Evolutionary conservation across 306 rosid species (phyloP), one percentile per base, ranked within the genome.

Genomic region (Biancaea sappan): DNA sequence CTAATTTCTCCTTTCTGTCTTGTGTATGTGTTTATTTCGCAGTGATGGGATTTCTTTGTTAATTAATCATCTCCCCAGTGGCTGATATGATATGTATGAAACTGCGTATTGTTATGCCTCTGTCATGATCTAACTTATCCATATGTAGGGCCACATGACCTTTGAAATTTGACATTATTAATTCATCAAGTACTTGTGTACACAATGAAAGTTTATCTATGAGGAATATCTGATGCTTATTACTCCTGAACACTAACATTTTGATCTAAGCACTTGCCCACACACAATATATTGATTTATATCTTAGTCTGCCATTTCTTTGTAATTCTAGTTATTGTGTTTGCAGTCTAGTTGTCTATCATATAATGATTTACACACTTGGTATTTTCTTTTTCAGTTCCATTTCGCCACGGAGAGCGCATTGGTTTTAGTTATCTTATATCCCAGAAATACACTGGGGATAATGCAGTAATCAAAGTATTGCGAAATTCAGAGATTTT

Each of bases 371-470:
- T 64, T 84, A 75, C 53, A 75, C 77, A 80, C 80, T 19, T 89
- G 88, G 66, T 89, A 80, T 71, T 70, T 73, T 71, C 67, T 73
- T 82, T 89, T 93, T 41, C 87, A 91, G 95, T 91, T 77, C 91
- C 97, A 75, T 95, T 95, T 77, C 90, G 99, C 78, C 97, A 87
- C 64, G 97, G 98, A 53, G 99, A 92, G 76, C 98, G 97, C 83
- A 95, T 92, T 68, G 98, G 98, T 60, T 95, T 95, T 78, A 95
- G 98, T 83, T 89, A 91, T 79, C 86, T 91, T 57, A 88, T 91
- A 68, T 91, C 97, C 59, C 95, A 89, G 73, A 91, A 91, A 58
- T 91, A 89, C 83, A 89, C 90, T 14, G 92, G 87, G 0, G 91
- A 87, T 83, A 74, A 58, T 31, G 88, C 91, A 18, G 75, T 72